These are phyloP conservation scores for Forsythia suspensa DNA, from an alignment of 257 asterid species.

Conservation along the genomic window DNA sequence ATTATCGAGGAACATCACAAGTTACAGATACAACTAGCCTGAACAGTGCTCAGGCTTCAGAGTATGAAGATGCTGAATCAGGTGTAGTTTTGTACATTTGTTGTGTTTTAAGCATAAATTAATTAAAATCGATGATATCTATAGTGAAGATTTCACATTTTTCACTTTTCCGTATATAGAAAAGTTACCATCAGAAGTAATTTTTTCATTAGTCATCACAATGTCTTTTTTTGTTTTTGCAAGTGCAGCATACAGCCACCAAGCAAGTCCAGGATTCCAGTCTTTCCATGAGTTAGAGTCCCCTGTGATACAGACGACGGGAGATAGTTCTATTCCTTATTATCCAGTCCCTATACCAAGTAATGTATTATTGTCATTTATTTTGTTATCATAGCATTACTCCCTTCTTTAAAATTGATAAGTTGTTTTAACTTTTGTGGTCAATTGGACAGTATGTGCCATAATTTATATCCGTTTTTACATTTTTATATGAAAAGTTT, in stretches of 20 bases:
- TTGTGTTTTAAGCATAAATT: neutral
- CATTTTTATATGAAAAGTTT: neutral
- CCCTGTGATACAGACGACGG: slow-evolving; percentile 28
- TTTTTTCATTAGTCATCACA: slow-evolving; percentile 20
- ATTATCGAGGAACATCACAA: slow-evolving; percentile 67
- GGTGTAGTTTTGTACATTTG: slow-evolving; percentile 46
- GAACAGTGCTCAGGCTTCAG: slow-evolving; percentile 70
- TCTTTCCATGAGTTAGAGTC: slow-evolving; percentile 43
- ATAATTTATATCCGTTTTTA: neutral
- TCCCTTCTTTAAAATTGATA: slow-evolving; percentile 9
- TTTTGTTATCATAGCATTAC: neutral
- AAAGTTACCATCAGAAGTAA: neutral
- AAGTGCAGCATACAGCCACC: slow-evolving; percentile 67
- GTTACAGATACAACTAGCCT: slow-evolving; percentile 70
- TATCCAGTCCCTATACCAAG: slow-evolving; percentile 40
- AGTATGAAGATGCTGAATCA: slow-evolving; percentile 92
- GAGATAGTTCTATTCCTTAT: slow-evolving; percentile 42
- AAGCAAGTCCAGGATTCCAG: slow-evolving; percentile 60
- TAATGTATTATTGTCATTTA: slow-evolving; percentile 26
- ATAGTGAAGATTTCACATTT: neutral
- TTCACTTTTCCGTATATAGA: slow-evolving; percentile 2
- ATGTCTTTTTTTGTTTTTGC: slow-evolving; percentile 2
- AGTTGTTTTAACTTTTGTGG: slow-evolving; percentile 9
- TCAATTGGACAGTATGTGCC: slow-evolving; percentile 5
- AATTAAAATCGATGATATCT: neutral